These are phyloP conservation scores for Dunaliella primolecta DNA, from an alignment of 139 green algal genomes.

Conservation along the genomic window DNA sequence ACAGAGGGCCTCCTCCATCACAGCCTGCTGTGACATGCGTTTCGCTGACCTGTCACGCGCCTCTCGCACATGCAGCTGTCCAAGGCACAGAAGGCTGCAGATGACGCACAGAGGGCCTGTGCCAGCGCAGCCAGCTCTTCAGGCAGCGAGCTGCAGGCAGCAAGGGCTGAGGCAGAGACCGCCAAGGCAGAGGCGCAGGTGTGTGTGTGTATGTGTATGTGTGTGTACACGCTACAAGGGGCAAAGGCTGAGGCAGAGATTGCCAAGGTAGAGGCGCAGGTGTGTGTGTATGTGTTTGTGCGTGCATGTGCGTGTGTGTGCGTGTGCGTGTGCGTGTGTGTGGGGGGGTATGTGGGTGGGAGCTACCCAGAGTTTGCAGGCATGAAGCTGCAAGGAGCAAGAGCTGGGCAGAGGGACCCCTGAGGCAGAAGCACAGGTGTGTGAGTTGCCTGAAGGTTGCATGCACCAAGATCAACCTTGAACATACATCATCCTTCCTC, in stretches of 20 bases:
- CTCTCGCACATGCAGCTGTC: slow-evolving; percentile 17
- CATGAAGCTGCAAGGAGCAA: no score
- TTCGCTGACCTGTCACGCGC: no score
- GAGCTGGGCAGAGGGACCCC: no score
- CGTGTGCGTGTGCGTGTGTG: not conserved
- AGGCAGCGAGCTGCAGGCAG: slow-evolving; percentile 20
- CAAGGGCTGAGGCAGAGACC: slow-evolving; percentile 27
- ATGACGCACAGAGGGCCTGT: not conserved
- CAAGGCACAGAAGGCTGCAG: slow-evolving; percentile 15
- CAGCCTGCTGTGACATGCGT: no score
- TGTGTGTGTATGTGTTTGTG: not conserved
- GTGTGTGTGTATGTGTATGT: not conserved
- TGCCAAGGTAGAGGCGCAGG: slow-evolving; percentile 20
- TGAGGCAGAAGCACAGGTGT: no score
- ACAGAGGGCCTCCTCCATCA: no score
- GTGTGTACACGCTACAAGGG: slow-evolving; percentile 15
- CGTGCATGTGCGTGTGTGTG: not conserved
- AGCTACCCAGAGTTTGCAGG: no score
- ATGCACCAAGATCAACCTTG: no score
- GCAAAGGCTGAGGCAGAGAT: slow-evolving; percentile 29
- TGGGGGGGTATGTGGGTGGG: not conserved
- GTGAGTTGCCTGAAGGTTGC: no score
- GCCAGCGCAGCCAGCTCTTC: not conserved
- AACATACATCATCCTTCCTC: no score
- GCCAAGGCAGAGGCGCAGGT: slow-evolving; percentile 23